A percentile compares a stretch with the other conserved stretches of the same genome.
phyloP scores from a whole-genome alignment of 208 protist species.

The Lotmaria passim region DNA sequence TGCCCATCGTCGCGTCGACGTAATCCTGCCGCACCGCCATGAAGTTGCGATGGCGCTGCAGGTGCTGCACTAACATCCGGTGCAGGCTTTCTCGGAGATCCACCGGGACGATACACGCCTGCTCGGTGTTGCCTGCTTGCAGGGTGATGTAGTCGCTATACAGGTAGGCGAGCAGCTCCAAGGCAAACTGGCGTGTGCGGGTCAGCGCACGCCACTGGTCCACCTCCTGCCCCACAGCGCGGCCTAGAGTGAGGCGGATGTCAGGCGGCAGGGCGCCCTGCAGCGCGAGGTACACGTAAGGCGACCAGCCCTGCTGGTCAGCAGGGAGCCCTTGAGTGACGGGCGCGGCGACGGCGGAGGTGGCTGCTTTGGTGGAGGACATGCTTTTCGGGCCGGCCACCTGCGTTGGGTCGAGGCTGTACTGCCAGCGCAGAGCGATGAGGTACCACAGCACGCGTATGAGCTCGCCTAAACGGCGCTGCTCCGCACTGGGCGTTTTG shows the following conservation, averaged over 20 bases:
- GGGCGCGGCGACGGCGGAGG: background rate
- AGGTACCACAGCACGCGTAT: constrained; percentile 57
- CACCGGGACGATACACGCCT: constrained; percentile 35
- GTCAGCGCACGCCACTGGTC: constrained; percentile 49
- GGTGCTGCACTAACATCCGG: constrained; percentile 41
- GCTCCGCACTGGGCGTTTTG: background rate
- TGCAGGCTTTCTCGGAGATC: constrained; percentile 44
- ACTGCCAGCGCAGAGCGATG: constrained; percentile 42
- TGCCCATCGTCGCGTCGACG: constrained; percentile 77
- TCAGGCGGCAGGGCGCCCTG: constrained; percentile 46
- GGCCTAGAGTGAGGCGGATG: constrained; percentile 36
- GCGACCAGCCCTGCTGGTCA: constrained; percentile 48
- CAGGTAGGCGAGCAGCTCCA: constrained; percentile 66
- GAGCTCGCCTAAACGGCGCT: constrained; percentile 26
- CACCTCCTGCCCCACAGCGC: constrained; percentile 40
- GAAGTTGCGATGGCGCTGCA: constrained; percentile 47
- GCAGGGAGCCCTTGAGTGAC: background rate
- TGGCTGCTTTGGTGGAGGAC: background rate
- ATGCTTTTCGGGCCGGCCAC: too few species aligned
- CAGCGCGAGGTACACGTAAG: constrained; percentile 55
- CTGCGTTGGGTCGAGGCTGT: constrained; percentile 18
- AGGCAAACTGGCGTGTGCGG: constrained; percentile 45
- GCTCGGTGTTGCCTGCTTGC: background rate
- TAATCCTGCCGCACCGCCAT: constrained; percentile 63
- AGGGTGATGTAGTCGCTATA: constrained; percentile 44